Conservation (phyloP, 176 grass and related monocot species). For the Alloteropsis semialata region DNA sequence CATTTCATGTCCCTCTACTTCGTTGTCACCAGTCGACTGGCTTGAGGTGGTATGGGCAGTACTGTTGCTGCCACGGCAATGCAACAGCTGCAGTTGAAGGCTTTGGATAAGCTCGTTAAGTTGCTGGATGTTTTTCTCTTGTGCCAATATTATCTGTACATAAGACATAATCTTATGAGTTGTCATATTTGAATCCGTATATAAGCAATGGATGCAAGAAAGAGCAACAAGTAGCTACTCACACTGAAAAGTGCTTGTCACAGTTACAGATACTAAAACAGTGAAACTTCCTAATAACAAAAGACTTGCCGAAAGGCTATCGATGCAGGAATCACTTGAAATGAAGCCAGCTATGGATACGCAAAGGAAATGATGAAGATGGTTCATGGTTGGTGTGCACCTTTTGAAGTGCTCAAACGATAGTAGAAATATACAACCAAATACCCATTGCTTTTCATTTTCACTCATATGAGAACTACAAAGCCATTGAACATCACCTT, state of each 20-base stretch:
- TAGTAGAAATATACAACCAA: background rate
- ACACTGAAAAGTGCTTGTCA: background rate
- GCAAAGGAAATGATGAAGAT: background rate
- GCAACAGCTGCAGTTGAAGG: conserved; percentile 73
- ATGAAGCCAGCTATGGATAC: background rate
- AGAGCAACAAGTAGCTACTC: background rate
- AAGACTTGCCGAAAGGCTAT: background rate
- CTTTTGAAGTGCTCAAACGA: background rate
- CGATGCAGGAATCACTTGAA: background rate
- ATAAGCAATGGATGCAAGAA: background rate
- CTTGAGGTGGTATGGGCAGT: conserved; percentile 36
- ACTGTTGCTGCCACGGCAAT: conserved; percentile 63
- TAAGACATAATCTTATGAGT: background rate
- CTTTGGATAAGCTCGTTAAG: conserved; percentile 74
- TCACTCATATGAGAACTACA: background rate
- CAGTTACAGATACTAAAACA: background rate
- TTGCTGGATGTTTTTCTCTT: conserved; percentile 83
- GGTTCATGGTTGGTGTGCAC: background rate
- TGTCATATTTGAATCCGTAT: background rate
- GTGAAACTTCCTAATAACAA: background rate
- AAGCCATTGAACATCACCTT: background rate
- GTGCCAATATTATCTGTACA: conserved; percentile 70
- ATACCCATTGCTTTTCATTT: background rate
- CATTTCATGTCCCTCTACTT: conserved; percentile 39
- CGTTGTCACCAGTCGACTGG: conserved; percentile 3